Evolutionary conservation across 2,329 filamentous ascomycete species (phyloP).

Genomic region (Fusarium citri): DNA sequence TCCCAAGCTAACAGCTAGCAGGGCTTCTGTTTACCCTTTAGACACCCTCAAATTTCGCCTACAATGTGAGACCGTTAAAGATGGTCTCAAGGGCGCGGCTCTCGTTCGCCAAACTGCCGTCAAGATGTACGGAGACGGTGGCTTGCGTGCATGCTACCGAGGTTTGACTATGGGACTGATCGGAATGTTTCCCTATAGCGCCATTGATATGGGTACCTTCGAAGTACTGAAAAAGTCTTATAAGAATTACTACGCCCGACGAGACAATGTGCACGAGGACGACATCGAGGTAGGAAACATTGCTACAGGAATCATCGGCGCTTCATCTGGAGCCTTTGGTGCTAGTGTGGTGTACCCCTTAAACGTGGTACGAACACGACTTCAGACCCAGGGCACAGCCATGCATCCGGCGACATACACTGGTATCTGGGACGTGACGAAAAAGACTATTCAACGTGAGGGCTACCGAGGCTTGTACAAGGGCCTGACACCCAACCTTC

Average conservation of each 20-base stretch:
- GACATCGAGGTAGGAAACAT: slow-evolving; percentile 85
- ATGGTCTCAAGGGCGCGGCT: slow-evolving; percentile 83
- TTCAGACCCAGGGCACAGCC: slow-evolving; percentile 95
- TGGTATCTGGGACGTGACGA: slow-evolving; percentile 89
- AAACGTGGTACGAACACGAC: slow-evolving; percentile 89
- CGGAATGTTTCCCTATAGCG: slow-evolving; percentile 98
- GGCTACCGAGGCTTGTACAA: slow-evolving; percentile 91
- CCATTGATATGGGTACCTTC: slow-evolving; percentile 95
- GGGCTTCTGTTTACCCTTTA: slow-evolving; percentile 92
- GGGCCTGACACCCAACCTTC: slow-evolving; percentile 90
- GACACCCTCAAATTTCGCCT: slow-evolving; percentile 86
- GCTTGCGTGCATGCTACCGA: slow-evolving; percentile 83
- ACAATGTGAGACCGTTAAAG: slow-evolving; percentile 93
- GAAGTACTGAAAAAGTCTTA: slow-evolving; percentile 88
- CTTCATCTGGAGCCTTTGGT: slow-evolving; percentile 89
- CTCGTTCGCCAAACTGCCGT: slow-evolving; percentile 84
- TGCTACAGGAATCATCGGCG: slow-evolving; percentile 87
- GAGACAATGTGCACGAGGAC: slow-evolving; percentile 80
- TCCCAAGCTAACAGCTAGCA: slow-evolving; percentile 47
- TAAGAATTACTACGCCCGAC: slow-evolving; percentile 75
- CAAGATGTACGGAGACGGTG: slow-evolving; percentile 86
- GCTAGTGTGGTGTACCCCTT: slow-evolving; percentile 95
- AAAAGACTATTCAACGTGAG: slow-evolving; percentile 84
- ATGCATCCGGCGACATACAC: slow-evolving; percentile 91
- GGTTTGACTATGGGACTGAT: slow-evolving; percentile 93